Percentiles rank a stretch among this genome's conserved stretches.
Evolutionary conservation across 345 rosid genomes (phyloP).

Genomic region (Eucalyptus virginea): DNA sequence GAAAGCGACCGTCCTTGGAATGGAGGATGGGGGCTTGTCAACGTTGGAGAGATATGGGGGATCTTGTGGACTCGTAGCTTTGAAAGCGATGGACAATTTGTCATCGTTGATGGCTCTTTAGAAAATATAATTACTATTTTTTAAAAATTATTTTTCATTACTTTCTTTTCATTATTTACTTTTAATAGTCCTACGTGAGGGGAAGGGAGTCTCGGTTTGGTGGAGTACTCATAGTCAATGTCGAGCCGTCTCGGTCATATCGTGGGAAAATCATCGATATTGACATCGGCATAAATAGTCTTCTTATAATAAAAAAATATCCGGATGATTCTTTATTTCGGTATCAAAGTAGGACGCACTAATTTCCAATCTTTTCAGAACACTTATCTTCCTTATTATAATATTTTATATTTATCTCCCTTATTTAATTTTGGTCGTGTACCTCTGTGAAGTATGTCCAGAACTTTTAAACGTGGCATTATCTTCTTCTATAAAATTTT

Average conservation of each 20-base stretch:
- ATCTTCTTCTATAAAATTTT: neutral
- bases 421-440: too few species aligned
- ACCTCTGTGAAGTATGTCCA: neutral
- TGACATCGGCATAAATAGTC: neutral
- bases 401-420: neutral
- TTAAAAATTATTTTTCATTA: neutral
- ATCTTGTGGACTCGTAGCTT: neutral
- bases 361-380: neutral
- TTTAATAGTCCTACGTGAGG: neutral
- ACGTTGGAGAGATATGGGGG: neutral
- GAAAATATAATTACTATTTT: neutral
- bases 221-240: neutral
- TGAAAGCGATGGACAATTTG: neutral
- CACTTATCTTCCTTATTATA: neutral
- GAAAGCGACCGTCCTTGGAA: neutral
- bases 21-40: neutral
- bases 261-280: neutral
- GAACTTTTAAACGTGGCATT: neutral
- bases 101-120: neutral
- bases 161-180: neutral
- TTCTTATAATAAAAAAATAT: neutral
- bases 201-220: neutral
- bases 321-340: neutral
- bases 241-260: neutral
- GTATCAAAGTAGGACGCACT: fast-evolving